Base-by-base conservation (phyloP, 495 filamentous ascomycete species). In the Hypoxylon crocopeplum region DNA sequence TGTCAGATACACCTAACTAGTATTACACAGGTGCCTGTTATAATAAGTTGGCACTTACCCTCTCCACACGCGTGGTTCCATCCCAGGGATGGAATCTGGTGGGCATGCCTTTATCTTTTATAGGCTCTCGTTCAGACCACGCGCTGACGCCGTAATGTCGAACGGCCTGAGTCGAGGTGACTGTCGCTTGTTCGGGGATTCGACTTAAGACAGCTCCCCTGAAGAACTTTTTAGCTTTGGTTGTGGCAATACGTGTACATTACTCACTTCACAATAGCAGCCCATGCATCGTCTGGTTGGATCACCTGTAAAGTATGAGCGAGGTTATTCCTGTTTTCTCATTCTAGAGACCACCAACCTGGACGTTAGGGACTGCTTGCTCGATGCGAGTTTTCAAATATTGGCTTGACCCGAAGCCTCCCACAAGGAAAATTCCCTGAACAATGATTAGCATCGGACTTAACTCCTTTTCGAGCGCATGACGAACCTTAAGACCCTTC, bases 71-170 rank as follows among this genome's bases (percentile, higher is more conserved):
- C 3, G 20, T 5, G 19, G 22, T 4, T 2, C 22, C 22, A 16
- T 44, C 20, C 12, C n/a, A 7, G 3, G 40, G 12, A 12, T 44
- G 36, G 59, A 8, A 27, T 4, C 20, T 33, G 1, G 21, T 44
- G n/a, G 48, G 62, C 39, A 56, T 48, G 15, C 61, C 64, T 27
- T 32, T 11, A 39, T 72, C 68, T 17, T 17, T 34, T 17, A 7
- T 32, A 16, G 57, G 40, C n/a, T 67, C 51, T 19, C 38, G 62
- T 0, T 29, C 1, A 8, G 55, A 21, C 41, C 47, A 56, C 47
- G 70, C 58, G 50, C 60, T 33, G 47, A 79, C 75, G 24, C 77
- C 78, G 36, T 79, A 79, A 42, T 77, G 75, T 3, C 69, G 66
- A 69, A 66, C 5, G 64, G 61, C 27, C 56, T 69, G 8, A 61